phyloP scores from a whole-genome alignment of 768 basidiomycete species.

The Suillus hirtellus region DNA sequence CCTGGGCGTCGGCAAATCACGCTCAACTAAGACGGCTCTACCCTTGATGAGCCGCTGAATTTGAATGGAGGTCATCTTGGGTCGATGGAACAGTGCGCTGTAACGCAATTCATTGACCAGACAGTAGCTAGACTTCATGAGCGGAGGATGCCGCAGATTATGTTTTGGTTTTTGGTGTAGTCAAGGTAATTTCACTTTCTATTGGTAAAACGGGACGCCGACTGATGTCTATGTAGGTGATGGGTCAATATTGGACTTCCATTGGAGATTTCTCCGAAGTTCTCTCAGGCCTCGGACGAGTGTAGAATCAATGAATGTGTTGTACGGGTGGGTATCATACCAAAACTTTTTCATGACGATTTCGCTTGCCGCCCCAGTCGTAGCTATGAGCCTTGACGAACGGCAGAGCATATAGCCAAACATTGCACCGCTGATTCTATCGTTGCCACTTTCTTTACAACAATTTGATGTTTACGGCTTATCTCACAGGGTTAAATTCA shows the following conservation, averaged over 20 bases:
- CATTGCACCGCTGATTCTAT: constrained; percentile 58
- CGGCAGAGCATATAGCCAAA: constrained; percentile 67
- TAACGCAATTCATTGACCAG: background rate
- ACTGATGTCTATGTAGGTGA: constrained; percentile 38
- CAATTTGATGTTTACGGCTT: constrained; percentile 15
- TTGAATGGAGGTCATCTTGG: constrained; percentile 51
- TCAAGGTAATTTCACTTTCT: constrained; percentile 55
- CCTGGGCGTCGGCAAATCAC: constrained; percentile 67
- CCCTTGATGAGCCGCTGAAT: constrained; percentile 34
- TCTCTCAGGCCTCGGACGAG: constrained; percentile 63
- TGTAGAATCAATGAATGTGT: constrained; percentile 49
- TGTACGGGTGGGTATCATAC: constrained; percentile 30
- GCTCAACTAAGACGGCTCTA: constrained; percentile 20
- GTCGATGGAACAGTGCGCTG: constrained; percentile 34
- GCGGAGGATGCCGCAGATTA: constrained; percentile 78
- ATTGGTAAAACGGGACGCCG: background rate
- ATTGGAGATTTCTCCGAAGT: constrained; percentile 68
- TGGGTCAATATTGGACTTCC: constrained; percentile 60
- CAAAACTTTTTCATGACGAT: constrained; percentile 45
- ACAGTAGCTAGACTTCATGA: constrained; percentile 39
- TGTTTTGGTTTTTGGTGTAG: constrained; percentile 74
- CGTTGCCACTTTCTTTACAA: background rate
- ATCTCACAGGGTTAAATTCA: background rate
- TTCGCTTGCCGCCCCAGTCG: constrained; percentile 76
- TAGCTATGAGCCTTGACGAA: constrained; percentile 63